A percentile compares a stretch with the other conserved stretches of the same genome.
Conservation (phyloP, 345 rosid genomes). For the Eucalyptus cloeziana region DNA sequence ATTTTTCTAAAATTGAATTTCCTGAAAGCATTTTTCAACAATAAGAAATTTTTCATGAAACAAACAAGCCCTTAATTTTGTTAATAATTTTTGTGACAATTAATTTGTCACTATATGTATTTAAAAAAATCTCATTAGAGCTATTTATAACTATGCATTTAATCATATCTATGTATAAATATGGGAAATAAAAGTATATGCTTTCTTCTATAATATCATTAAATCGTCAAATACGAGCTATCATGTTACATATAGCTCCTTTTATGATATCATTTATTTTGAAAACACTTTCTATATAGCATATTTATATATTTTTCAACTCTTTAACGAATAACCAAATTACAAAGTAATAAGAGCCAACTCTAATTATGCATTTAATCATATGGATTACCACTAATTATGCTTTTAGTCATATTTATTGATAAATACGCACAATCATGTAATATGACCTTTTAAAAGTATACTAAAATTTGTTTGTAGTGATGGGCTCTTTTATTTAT, state of each 20-base stretch:
- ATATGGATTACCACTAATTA: background rate
- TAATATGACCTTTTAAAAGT: background rate
- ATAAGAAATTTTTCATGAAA: background rate
- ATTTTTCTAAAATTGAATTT: background rate
- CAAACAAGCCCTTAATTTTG: background rate
- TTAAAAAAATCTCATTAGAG: background rate
- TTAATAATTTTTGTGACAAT: background rate
- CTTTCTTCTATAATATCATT: background rate
- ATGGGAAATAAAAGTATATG: background rate
- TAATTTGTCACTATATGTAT: background rate
- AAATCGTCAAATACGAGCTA: background rate
- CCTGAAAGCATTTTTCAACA: background rate
- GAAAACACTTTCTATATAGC: background rate
- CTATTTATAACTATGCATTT: background rate
- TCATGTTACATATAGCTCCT: background rate
- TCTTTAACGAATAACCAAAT: background rate
- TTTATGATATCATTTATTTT: background rate
- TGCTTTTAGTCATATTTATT: background rate
- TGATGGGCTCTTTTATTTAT: background rate
- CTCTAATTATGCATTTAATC: background rate
- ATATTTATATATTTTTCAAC: background rate
- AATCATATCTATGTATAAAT: background rate
- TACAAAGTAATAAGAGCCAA: background rate
- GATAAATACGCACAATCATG: background rate
- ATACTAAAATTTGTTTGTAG: background rate